phyloP scores from a whole-genome alignment of 768 basidiomycete species.

The Gymnopilus junonius region DNA sequence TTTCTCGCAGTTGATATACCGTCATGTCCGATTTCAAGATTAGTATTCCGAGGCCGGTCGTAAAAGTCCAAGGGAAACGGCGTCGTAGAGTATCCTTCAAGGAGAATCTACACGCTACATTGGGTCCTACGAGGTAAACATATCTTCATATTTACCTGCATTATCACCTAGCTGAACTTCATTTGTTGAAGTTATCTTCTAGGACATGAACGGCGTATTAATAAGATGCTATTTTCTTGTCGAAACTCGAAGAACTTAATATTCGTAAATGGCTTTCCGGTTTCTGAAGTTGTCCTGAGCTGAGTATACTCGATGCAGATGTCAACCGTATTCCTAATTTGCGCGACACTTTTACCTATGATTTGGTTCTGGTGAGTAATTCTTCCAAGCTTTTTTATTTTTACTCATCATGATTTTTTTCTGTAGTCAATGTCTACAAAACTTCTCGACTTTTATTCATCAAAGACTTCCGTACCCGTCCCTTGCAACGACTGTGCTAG shows the following conservation, averaged over 20 bases:
- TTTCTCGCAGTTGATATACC: no score
- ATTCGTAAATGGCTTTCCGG: background rate
- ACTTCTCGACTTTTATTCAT: no score
- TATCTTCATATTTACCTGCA: background rate
- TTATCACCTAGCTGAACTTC: background rate
- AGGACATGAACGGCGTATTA: background rate
- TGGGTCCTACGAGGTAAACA: background rate
- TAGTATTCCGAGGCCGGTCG: background rate
- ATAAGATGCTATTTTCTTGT: background rate
- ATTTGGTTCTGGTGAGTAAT: background rate
- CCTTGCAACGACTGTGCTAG: background rate
- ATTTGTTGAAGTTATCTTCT: background rate
- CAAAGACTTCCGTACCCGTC: background rate
- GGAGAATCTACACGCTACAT: background rate
- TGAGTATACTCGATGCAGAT: background rate
- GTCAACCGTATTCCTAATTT: background rate
- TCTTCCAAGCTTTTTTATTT: background rate
- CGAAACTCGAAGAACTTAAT: background rate
- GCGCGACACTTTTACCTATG: background rate
- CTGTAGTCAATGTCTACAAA: background rate
- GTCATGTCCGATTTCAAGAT: no score
- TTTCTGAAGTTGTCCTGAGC: background rate
- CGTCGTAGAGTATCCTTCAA: background rate
- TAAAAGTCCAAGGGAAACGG: background rate
- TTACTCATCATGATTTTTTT: no score